These are phyloP conservation scores for Puccinia novopanici DNA, from an alignment of 1,284 basidiomycete genomes.

Conservation along the genomic window DNA sequence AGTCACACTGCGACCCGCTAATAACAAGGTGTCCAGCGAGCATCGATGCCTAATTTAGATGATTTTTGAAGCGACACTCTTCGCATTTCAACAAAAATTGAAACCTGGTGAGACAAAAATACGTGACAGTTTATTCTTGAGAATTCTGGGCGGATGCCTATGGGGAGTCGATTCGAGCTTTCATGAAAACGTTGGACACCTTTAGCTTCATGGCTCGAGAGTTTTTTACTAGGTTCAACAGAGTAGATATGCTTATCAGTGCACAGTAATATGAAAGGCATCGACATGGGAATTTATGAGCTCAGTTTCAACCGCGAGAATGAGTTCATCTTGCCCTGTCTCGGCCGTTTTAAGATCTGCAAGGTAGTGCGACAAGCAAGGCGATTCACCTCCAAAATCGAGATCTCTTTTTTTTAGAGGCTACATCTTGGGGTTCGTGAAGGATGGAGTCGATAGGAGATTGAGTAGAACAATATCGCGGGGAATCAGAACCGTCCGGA, in stretches of 20 bases:
- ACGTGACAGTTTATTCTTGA: slow-evolving; percentile 50
- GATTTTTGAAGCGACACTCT: slow-evolving; percentile 50
- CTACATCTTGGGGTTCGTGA: not conserved
- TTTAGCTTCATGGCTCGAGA: slow-evolving; percentile 34
- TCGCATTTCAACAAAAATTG: slow-evolving; percentile 45
- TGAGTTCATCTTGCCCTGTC: slow-evolving; percentile 38
- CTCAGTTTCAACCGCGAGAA: slow-evolving; percentile 34
- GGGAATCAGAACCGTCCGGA: slow-evolving; percentile 33
- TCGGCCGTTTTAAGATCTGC: slow-evolving; percentile 24
- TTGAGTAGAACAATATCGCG: slow-evolving; percentile 34
- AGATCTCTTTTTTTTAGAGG: slow-evolving; percentile 5
- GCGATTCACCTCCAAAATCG: slow-evolving; percentile 17
- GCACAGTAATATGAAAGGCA: slow-evolving; percentile 74
- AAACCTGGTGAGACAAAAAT: slow-evolving; percentile 48
- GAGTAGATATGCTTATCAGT: slow-evolving; percentile 67
- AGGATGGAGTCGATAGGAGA: slow-evolving; percentile 12
- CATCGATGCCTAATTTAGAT: slow-evolving; percentile 53
- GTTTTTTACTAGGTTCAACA: slow-evolving; percentile 59
- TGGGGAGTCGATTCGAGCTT: slow-evolving; percentile 13
- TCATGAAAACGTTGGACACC: not conserved
- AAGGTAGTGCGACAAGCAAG: slow-evolving; percentile 44
- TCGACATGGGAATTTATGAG: slow-evolving; percentile 62
- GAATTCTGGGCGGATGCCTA: slow-evolving; percentile 53
- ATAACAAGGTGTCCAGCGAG: slow-evolving; percentile 60
- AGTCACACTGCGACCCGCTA: slow-evolving; percentile 62